Conservation (phyloP, 306 rosid species). For the Trifolium dubium region DNA sequence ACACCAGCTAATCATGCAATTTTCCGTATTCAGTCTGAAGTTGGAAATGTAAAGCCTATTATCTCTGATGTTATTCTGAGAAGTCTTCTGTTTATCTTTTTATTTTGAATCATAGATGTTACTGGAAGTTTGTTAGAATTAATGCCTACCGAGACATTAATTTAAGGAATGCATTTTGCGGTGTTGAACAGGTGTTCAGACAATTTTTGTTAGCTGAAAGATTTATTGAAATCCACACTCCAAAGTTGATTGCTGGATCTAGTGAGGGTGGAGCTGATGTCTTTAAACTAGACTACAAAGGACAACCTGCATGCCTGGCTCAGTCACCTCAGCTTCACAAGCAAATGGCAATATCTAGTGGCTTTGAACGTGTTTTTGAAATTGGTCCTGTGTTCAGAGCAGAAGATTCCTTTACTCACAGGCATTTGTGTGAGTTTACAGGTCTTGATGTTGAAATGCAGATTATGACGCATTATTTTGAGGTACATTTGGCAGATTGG, state of each 20-base stretch:
- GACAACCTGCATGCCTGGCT: slow-evolving; percentile 89
- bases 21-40: slow-evolving; percentile 70
- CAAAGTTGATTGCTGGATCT: slow-evolving; percentile 80
- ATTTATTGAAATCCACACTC: slow-evolving; percentile 73
- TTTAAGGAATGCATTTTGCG: not conserved
- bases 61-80: slow-evolving; percentile 17
- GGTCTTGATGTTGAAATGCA: slow-evolving; percentile 96
- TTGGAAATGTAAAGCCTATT: slow-evolving; percentile 55
- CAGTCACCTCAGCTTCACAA: slow-evolving; percentile 96
- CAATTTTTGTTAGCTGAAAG: slow-evolving; percentile 61
- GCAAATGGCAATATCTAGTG: slow-evolving; percentile 91
- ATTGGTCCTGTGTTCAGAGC: slow-evolving; percentile 88
- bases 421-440: slow-evolving; percentile 87
- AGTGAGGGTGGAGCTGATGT: slow-evolving; percentile 99
- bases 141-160: not conserved
- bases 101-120: not conserved
- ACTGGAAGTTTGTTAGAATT: not conserved
- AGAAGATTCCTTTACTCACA: slow-evolving; percentile 82
- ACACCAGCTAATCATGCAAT: slow-evolving; percentile 87
- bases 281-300: slow-evolving; percentile 84
- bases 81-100: not conserved
- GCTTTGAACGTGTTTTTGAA: slow-evolving; percentile 82
- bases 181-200: slow-evolving; percentile 70
- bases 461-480: slow-evolving; percentile 70
- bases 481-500: slow-evolving; percentile 56